Evolutionary conservation across 306 rosid genomes (phyloP).

Genomic region (Delonix regia): DNA sequence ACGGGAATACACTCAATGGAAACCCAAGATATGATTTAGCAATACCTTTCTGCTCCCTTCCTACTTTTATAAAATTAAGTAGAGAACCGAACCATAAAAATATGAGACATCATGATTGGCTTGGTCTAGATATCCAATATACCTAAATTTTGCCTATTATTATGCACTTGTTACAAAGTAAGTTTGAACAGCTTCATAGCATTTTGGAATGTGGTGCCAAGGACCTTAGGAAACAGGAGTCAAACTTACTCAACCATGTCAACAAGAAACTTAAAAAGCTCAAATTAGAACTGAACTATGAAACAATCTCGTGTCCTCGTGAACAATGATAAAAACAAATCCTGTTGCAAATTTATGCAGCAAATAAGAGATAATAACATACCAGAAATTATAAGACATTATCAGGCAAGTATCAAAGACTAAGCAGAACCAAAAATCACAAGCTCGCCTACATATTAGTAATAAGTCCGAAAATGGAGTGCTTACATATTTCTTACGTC

Average conservation of each 20-base stretch:
- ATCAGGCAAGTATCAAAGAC: background rate
- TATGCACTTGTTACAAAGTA: background rate
- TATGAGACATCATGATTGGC: background rate
- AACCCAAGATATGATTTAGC: background rate
- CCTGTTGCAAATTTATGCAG: conserved; percentile 8
- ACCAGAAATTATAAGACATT: background rate
- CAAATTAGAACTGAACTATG: background rate
- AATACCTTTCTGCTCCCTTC: no score
- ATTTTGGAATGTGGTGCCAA: background rate
- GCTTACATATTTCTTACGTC: conserved; percentile 86
- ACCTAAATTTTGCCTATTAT: background rate
- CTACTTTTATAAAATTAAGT: no score
- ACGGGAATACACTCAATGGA: background rate
- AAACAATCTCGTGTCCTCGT: background rate
- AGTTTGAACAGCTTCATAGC: background rate
- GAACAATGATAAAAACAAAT: background rate
- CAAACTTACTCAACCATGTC: conserved; percentile 20
- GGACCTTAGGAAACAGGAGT: background rate
- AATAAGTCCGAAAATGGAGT: background rate
- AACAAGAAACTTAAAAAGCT: background rate
- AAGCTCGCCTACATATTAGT: background rate
- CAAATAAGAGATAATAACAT: background rate
- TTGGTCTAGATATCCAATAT: background rate
- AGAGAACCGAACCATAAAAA: background rate
- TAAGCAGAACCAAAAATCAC: background rate